Percentiles rank a stretch among this genome's conserved stretches.
These are phyloP conservation scores for Saccharomycopsis sp. DNA, from an alignment of 805 yeast species.

Conservation along the genomic window DNA sequence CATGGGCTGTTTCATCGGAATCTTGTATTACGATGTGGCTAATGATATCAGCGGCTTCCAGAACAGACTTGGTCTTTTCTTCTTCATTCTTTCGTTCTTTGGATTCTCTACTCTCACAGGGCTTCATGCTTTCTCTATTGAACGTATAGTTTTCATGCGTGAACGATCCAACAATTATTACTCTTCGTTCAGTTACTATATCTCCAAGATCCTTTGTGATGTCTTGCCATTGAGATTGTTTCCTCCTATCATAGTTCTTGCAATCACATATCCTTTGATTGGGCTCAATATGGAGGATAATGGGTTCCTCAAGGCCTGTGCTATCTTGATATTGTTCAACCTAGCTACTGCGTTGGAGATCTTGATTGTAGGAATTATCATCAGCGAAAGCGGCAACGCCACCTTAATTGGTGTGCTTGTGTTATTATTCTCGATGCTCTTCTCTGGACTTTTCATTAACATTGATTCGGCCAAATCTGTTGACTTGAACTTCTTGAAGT, in stretches of 20 bases:
- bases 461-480: constrained; percentile 43
- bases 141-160: constrained; percentile 81
- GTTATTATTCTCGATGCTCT: constrained; percentile 74
- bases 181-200: constrained; percentile 76
- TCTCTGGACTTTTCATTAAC: constrained; percentile 91
- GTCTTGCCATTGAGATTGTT: constrained; percentile 84
- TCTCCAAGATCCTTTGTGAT: constrained; percentile 83
- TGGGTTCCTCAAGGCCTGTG: constrained; percentile 63
- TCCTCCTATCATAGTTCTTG: constrained; percentile 80
- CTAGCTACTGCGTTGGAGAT: constrained; percentile 80
- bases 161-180: constrained; percentile 95
- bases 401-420: constrained; percentile 82
- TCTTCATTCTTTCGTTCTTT: constrained; percentile 83
- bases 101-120: constrained; percentile 94
- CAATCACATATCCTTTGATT: constrained; percentile 83
- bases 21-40: constrained; percentile 70
- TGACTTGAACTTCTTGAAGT: constrained; percentile 68
- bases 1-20: constrained; percentile 81
- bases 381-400: constrained; percentile 88
- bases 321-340: constrained; percentile 75
- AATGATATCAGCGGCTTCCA: constrained; percentile 96
- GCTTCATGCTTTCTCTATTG: constrained; percentile 79
- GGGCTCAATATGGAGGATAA: constrained; percentile 76
- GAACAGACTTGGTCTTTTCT: constrained; percentile 87
- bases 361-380: constrained; percentile 77